Evolutionary conservation across 371 early-diverging fungal genomes (phyloP).

Genomic region (Actinomortierella wolfii): DNA sequence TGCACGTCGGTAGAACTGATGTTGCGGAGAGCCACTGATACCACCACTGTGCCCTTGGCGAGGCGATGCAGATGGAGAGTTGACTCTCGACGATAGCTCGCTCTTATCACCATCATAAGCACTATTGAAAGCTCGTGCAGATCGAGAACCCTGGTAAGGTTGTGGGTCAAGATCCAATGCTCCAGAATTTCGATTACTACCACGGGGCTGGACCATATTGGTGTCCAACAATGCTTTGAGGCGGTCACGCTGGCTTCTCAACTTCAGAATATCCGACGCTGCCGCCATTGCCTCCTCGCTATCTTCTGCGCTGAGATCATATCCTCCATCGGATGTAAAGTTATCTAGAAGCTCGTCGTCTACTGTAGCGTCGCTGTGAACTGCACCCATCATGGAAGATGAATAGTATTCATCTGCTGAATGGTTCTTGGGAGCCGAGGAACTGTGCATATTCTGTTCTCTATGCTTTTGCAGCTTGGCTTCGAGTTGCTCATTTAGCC

Average conservation of each 20-base stretch:
- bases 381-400: too few relatives aligned
- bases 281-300: constrained; percentile 4
- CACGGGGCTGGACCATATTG: constrained; percentile 8
- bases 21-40: constrained; percentile 27
- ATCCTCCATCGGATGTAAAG: constrained; percentile 20
- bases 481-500: neutral
- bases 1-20: constrained; percentile 23
- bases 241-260: constrained; percentile 41
- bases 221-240: constrained; percentile 30
- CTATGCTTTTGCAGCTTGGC: neutral
- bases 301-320: neutral
- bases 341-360: constrained; percentile 12
- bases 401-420: too few relatives aligned
- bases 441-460: too few relatives aligned
- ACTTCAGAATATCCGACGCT: constrained; percentile 29
- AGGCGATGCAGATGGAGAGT: constrained; percentile 4
- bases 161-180: constrained; percentile 5
- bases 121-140: too few relatives aligned
- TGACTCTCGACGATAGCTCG: neutral
- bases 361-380: constrained; percentile 29
- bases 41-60: constrained; percentile 34
- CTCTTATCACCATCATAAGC: neutral
- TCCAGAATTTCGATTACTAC: constrained; percentile 20
- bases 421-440: too few relatives aligned
- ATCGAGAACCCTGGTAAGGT: too few relatives aligned